phyloP scores from a whole-genome alignment of 805 yeast genomes.

The Zygotorulaspora florentina region DNA sequence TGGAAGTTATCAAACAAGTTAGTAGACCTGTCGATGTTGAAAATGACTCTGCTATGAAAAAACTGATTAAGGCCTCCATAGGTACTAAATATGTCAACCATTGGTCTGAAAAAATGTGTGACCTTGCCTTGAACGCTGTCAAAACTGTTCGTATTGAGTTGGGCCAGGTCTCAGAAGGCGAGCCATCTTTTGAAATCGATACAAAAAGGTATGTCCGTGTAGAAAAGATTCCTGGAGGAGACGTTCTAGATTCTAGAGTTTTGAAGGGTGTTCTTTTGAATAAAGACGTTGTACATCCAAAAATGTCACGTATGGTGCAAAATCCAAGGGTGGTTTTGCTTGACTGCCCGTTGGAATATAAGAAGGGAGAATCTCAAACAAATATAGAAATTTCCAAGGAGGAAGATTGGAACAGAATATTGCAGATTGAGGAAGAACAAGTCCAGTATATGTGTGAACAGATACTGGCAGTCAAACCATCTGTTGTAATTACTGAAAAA shows the following conservation, averaged over 20 bases:
- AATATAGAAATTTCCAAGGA: constrained; percentile 95
- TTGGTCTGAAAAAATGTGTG: constrained; percentile 91
- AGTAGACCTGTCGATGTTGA: constrained; percentile 78
- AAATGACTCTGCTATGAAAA: constrained; percentile 82
- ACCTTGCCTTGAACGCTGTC: constrained; percentile 81
- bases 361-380: constrained; percentile 98
- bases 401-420: constrained; percentile 90
- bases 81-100: constrained; percentile 92
- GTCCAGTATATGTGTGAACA: constrained; percentile 82
- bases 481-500: constrained; percentile 92
- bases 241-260: constrained; percentile 82
- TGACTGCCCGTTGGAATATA: constrained; percentile 96
- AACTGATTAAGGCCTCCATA: constrained; percentile 82
- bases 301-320: constrained; percentile 85
- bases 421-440: constrained; percentile 98
- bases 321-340: constrained; percentile 85
- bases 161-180: constrained; percentile 42
- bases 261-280: constrained; percentile 89
- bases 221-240: constrained; percentile 98
- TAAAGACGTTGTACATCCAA: constrained; percentile 98
- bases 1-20: constrained; percentile 78
- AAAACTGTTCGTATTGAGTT: constrained; percentile 66
- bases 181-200: constrained; percentile 74
- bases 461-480: constrained; percentile 81
- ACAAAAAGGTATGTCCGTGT: constrained; percentile 87